These are phyloP conservation scores for Trypanosoma theileri DNA, from an alignment of 208 protist genomes.

Conservation along the genomic window DNA sequence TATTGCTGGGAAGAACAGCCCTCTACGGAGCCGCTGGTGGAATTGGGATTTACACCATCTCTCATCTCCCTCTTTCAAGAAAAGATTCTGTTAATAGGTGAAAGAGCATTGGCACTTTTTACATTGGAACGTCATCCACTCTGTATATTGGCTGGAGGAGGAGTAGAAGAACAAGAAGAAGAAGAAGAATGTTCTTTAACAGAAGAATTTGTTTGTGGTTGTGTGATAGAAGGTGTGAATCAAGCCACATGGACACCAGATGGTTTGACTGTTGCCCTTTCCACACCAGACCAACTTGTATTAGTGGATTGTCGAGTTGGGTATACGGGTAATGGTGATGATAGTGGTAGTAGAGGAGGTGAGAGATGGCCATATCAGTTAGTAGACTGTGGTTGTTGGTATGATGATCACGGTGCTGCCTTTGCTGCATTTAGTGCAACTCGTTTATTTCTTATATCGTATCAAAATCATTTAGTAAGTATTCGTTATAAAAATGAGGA, in stretches of 20 bases:
- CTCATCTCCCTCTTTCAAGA: conserved; percentile 22
- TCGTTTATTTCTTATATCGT: conserved; percentile 35
- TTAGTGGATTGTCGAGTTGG: conserved; percentile 26
- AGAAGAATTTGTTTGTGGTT: conserved; percentile 25
- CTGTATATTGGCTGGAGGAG: neutral
- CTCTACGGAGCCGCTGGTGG: conserved; percentile 1
- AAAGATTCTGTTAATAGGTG: conserved; percentile 28
- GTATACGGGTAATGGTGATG: neutral
- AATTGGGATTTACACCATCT: conserved; percentile 25
- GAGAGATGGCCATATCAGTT: conserved; percentile 3
- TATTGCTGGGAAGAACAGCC: conserved; percentile 5
- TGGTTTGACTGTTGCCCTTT: conserved; percentile 23
- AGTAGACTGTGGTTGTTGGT: conserved; percentile 38
- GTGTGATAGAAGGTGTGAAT: conserved; percentile 3
- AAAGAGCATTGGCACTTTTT: conserved; percentile 21
- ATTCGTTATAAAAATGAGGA: conserved; percentile 18
- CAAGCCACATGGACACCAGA: conserved; percentile 31
- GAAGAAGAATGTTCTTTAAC: conserved; percentile 3
- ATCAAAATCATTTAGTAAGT: conserved; percentile 43
- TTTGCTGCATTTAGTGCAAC: conserved; percentile 33
- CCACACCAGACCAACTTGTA: conserved; percentile 20
- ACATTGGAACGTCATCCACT: neutral
- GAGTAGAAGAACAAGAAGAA: neutral
- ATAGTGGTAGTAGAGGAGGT: neutral
- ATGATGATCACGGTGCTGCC: conserved; percentile 23